Base-by-base conservation (phyloP, 2,329 filamentous ascomycete genomes). In the Scedosporium dehoogii region DNA sequence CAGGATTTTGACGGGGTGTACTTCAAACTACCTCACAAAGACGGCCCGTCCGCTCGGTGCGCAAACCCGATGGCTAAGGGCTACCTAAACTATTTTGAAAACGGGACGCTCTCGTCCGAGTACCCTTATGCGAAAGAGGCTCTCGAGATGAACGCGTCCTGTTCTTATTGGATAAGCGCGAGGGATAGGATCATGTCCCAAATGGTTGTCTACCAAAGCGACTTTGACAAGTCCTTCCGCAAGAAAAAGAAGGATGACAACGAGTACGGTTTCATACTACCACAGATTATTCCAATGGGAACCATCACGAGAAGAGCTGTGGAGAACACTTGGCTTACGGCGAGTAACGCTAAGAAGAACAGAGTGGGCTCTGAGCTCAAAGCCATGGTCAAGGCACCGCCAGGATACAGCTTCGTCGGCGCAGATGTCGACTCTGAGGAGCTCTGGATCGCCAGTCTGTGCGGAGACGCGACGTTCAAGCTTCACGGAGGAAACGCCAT, bases 161-260 rank as follows among this genome's bases (percentile, higher is more conserved):
- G 96, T 72, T 97, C 93, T 0, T 99, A 99, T 74, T 99, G 96
- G 94, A 97, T 99, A 68, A 96, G 91, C 69, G 92, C 94, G 16
- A 84, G 94, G 65, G 91, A 96, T 70, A 82, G 94, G 59, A 99
- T 99, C 74, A 93, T 79, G 81, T 90, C 88, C n/a, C 94, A 99
- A 70, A 90, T 97, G 81, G 92, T 96, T 1, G 89, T 99, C 1
- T 97, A 96, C 71, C 81, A 92, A 64, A 79, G 86, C 41, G 86
- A 96, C 44, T 58, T 66, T 25, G 62, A 63, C 44, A 63, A 63
- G 33, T 21, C 51, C 7, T 14, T 38, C 16, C 27, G 12, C 33
- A 63, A 42, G 14, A 69, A 48, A 42, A 66, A 68, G 63, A 67
- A 46, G 65, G 67, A 53, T 60, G 67, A 59, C 41, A 33, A 68